Base-by-base conservation (phyloP, 345 rosid genomes). In the Hypericum perforatum region DNA sequence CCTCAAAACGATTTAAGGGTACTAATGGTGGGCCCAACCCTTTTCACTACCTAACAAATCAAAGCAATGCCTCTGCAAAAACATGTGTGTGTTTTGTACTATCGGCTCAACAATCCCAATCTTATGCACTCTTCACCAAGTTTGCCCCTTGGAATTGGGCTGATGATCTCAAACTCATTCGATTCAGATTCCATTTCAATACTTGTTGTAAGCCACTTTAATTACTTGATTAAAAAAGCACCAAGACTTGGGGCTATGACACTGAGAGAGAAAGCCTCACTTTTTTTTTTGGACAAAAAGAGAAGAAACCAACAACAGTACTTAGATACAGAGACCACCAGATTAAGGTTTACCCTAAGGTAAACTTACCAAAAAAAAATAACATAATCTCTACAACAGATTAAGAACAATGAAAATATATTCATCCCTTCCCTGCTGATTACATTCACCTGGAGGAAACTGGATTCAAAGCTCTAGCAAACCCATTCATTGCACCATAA, bases 391-490 rank as follows among this genome's bases (percentile, higher is more conserved):
- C 6, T 45, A 16, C 5, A 43, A 50, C 40, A 1, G 32, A 41
- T 29, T 15, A 38, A 60, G 12, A 54, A 53, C 69, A 63, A 50
- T 63, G 66, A 66, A 64, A 45, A 44, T 36, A 22, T 62, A 37
- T 53, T 36, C 36, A 13, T 16, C 39, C 56, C 53, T 38, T 16
- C 39, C 56, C 53, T 38, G 37, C 46, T 11, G 8, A 8, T 22
- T 7, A 39, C 14, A 22, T 39, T 11, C 59, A 87, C 80, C 90
- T 77, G 54, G 96, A 88, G 3, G 96, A 78, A 43, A 87, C 98
- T 22, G 96, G 96, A 73, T 92, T 88, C 70, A 88, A 62, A 62
- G 91, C 87, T 63, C 89, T 79, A 6, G 95, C 90, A 45, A 88
- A 74, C 6, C 94, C 96, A 74, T 82, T 92, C 63, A 92, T 75